Conservation (phyloP, 495 filamentous ascomycete species). For the Talaromyces proteolyticus region DNA sequence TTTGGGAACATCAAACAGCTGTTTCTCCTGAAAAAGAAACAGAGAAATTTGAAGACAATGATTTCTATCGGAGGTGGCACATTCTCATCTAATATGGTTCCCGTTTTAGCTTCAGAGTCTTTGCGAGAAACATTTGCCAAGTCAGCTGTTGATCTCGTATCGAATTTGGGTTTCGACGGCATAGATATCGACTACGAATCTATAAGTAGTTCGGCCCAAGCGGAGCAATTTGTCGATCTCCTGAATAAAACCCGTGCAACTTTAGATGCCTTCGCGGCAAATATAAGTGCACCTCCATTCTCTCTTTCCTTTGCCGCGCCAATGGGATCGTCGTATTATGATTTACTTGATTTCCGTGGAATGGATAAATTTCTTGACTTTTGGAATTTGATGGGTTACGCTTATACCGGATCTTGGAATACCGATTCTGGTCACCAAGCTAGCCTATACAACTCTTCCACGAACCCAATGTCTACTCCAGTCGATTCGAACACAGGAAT, state of each 20-base stretch:
- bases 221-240: conserved; percentile 64
- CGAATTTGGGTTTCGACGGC: conserved; percentile 61
- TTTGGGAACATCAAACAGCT: conserved; percentile 81
- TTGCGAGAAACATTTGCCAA: conserved; percentile 68
- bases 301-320: conserved; percentile 2
- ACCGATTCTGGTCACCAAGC: conserved; percentile 62
- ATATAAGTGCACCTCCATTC: conserved; percentile 1
- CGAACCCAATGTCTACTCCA: conserved; percentile 54
- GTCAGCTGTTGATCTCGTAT: conserved; percentile 60
- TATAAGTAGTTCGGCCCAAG: conserved; percentile 15
- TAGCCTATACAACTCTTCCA: conserved; percentile 57
- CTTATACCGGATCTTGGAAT: conserved; percentile 69
- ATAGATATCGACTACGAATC: conserved; percentile 13
- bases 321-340: conserved; percentile 56
- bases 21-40: conserved; percentile 78
- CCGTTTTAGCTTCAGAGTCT: conserved; percentile 49
- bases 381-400: conserved; percentile 74
- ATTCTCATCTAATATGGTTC: conserved; percentile 79
- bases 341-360: conserved; percentile 52
- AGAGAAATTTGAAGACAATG: conserved; percentile 84
- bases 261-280: background rate
- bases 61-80: conserved; percentile 97
- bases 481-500: conserved; percentile 64
- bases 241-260: conserved; percentile 52
- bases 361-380: conserved; percentile 74